These are phyloP conservation scores for Vitis hybrid DNA, from an alignment of 177 flowering plant species.

Conservation along the genomic window DNA sequence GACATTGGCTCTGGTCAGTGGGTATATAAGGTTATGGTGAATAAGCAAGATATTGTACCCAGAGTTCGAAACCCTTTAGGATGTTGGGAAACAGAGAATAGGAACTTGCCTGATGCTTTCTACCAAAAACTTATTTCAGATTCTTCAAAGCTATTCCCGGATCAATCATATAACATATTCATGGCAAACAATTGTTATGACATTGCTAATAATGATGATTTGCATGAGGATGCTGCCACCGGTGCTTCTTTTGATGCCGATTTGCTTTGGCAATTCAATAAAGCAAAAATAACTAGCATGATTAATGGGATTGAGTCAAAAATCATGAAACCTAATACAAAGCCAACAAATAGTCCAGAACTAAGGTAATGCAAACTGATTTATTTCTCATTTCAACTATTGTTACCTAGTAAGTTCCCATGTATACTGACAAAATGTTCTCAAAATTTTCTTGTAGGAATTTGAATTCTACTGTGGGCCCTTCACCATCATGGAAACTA, in stretches of 20 bases:
- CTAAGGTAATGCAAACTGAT: constrained; percentile 42
- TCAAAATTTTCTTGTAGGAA: constrained; percentile 31
- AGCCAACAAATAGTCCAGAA: constrained; percentile 55
- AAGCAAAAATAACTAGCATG: constrained; percentile 45
- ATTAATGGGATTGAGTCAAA: constrained; percentile 46
- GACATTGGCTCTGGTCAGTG: constrained; percentile 69
- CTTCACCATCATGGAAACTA: constrained; percentile 48
- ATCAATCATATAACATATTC: constrained; percentile 43
- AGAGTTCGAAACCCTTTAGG: constrained; percentile 36
- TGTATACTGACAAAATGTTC: not conserved
- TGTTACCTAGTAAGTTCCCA: not conserved
- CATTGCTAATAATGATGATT: constrained; percentile 46
- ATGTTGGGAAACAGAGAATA: constrained; percentile 56
- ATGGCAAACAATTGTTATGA: constrained; percentile 44
- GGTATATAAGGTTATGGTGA: constrained; percentile 97
- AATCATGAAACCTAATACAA: constrained; percentile 45
- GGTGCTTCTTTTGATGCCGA: constrained; percentile 91
- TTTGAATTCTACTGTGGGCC: constrained; percentile 27
- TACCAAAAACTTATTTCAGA: constrained; percentile 64
- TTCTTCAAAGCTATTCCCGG: constrained; percentile 46
- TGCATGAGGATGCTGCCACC: constrained; percentile 84
- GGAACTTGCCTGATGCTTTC: constrained; percentile 40
- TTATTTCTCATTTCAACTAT: not conserved
- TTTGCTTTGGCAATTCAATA: constrained; percentile 81
- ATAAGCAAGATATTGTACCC: constrained; percentile 58